Percentiles rank a stretch among this genome's conserved stretches.
These are phyloP conservation scores for Amphirosellinia nigrospora DNA, from an alignment of 495 filamentous ascomycete genomes.

Conservation along the genomic window DNA sequence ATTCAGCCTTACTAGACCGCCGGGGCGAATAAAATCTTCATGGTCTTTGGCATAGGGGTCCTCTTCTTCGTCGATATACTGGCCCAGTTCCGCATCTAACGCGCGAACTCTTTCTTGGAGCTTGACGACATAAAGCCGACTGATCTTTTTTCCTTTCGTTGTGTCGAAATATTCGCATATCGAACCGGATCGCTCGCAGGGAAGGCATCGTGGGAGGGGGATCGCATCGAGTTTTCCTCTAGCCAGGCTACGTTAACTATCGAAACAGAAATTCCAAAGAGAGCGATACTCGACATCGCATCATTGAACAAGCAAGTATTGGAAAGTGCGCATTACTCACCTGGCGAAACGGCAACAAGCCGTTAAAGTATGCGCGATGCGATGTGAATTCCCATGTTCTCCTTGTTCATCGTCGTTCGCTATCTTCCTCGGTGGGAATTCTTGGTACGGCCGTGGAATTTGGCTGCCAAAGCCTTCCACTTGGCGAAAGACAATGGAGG, in stretches of 20 bases:
- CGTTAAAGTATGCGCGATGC: slow-evolving; percentile 82
- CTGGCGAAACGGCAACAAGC: slow-evolving; percentile 84
- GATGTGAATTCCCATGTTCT: slow-evolving; percentile 54
- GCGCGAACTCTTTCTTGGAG: slow-evolving; percentile 80
- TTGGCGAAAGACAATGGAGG: slow-evolving; percentile 56
- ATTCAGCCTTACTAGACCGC: slow-evolving; percentile 79
- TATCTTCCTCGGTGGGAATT: slow-evolving; percentile 38
- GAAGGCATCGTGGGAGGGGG: slow-evolving; percentile 86
- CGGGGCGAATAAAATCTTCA: slow-evolving; percentile 81
- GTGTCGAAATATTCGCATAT: slow-evolving; percentile 94
- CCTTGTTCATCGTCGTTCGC: slow-evolving; percentile 42
- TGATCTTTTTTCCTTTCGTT: slow-evolving; percentile 74
- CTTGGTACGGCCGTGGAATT: slow-evolving; percentile 45
- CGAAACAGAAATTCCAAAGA: not conserved
- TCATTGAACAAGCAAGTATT: not conserved
- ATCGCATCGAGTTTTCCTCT: slow-evolving; percentile 96
- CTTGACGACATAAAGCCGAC: slow-evolving; percentile 84
- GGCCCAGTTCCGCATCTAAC: slow-evolving; percentile 74
- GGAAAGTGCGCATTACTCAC: slow-evolving; percentile 55
- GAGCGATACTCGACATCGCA: not conserved
- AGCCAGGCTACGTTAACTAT: slow-evolving; percentile 20
- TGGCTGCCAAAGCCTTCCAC: slow-evolving; percentile 51
- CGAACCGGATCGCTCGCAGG: slow-evolving; percentile 88
- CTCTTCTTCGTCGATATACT: slow-evolving; percentile 68
- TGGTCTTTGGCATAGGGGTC: slow-evolving; percentile 61